These are phyloP conservation scores for Chaetothyriales sp. DNA, from an alignment of 2,329 filamentous ascomycete genomes.

Conservation along the genomic window DNA sequence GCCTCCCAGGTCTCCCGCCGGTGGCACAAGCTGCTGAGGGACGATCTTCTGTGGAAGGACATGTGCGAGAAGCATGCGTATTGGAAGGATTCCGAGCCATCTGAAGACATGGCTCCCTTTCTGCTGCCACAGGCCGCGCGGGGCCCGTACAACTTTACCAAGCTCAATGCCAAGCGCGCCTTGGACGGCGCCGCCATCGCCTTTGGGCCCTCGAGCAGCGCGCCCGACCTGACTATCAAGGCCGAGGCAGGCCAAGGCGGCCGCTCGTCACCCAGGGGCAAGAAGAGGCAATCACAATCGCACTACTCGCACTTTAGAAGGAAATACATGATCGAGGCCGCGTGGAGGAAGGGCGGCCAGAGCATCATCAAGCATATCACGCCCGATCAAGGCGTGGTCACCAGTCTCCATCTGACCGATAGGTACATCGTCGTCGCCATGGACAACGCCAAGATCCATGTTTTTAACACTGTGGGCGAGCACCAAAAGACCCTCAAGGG, in stretches of 20 bases:
- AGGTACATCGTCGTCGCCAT: conserved; percentile 97
- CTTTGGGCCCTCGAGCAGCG: conserved; percentile 31
- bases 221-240: conserved; percentile 32
- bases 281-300: conserved; percentile 54
- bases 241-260: conserved; percentile 7
- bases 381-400: conserved; percentile 92
- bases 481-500: conserved; percentile 80
- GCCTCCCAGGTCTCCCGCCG: conserved; percentile 91
- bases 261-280: conserved; percentile 17
- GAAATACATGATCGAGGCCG: conserved; percentile 89
- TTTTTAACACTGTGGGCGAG: conserved; percentile 85
- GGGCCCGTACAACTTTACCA: conserved; percentile 24
- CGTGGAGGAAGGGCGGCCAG: conserved; percentile 84
- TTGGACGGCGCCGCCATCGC: conserved; percentile 12
- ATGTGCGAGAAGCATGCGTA: conserved; percentile 95
- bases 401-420: conserved; percentile 79
- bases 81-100: conserved; percentile 40
- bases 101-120: conserved; percentile 26
- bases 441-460: conserved; percentile 96
- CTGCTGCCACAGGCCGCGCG: conserved; percentile 38
- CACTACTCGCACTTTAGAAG: conserved; percentile 98
- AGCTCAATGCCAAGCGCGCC: conserved; percentile 11
- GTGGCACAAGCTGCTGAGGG: conserved; percentile 85
- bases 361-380: conserved; percentile 79
- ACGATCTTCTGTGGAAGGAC: conserved; percentile 97